Evolutionary conservation across 1,139 yeast species (phyloP).

Genomic region (Scheffersomyces lignicola): DNA sequence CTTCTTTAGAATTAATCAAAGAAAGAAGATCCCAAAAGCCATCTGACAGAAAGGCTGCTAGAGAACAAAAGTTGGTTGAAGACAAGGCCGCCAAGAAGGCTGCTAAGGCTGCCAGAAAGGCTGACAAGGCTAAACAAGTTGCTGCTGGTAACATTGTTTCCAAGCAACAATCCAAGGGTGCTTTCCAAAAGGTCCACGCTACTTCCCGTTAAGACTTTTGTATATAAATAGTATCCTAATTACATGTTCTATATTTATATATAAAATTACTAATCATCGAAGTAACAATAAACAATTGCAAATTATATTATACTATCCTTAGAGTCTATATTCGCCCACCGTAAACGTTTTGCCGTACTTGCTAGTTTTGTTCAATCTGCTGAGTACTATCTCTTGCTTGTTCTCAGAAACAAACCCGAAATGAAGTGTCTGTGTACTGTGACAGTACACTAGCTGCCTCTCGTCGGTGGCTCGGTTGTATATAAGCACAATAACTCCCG

Average conservation of each 20-base stretch:
- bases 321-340: conserved; percentile 35
- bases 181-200: conserved; percentile 94
- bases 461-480: conserved; percentile 12
- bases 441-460: conserved; percentile 35
- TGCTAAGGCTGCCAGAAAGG: conserved; percentile 92
- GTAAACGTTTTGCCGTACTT: conserved; percentile 25
- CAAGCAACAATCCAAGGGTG: conserved; percentile 89
- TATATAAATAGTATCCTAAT: conserved; percentile 19
- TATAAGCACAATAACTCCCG: conserved; percentile 33
- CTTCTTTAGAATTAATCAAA: conserved; percentile 95
- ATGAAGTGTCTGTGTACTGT: conserved; percentile 45
- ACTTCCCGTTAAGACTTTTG: conserved; percentile 78
- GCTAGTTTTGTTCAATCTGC: conserved; percentile 19
- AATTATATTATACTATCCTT: conserved; percentile 7
- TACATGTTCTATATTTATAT: conserved; percentile 6
- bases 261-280: conserved; percentile 1
- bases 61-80: conserved; percentile 86
- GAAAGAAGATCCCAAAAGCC: conserved; percentile 97
- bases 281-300: conserved; percentile 6
- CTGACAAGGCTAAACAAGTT: conserved; percentile 85
- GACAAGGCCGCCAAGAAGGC: conserved; percentile 97
- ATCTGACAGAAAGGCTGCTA: conserved; percentile 96
- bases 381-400: conserved; percentile 24
- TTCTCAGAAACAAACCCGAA: conserved; percentile 31
- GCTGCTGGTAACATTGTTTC: conserved; percentile 69